Conservation (phyloP, 2,329 filamentous ascomycete species). For the Aureobasidium uvarum region DNA sequence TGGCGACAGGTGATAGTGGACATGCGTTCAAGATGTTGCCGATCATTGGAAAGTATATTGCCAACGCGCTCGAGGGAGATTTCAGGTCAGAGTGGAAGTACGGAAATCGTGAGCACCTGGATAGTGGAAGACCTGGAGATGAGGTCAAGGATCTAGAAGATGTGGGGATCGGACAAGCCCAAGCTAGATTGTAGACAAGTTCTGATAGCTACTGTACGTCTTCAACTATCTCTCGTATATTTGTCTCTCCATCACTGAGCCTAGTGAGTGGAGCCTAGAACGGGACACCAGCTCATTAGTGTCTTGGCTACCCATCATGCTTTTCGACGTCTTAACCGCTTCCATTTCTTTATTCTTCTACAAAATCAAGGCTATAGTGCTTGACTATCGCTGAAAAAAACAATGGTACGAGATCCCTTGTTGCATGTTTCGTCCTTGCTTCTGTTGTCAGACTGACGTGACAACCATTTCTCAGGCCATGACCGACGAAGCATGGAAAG, state of each 20-base stretch:
- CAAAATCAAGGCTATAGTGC: background rate
- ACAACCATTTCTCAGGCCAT: too few species aligned
- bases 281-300: background rate
- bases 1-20: slow-evolving; percentile 54
- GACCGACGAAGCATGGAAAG: background rate
- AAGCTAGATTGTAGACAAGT: slow-evolving; percentile 4
- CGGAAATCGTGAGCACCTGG: background rate
- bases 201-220: too few species aligned
- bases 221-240: too few species aligned
- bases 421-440: too few species aligned
- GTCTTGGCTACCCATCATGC: background rate
- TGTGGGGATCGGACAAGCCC: slow-evolving; percentile 25
- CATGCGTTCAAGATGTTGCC: slow-evolving; percentile 57
- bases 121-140: slow-evolving; percentile 26
- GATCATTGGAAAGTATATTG: slow-evolving; percentile 51
- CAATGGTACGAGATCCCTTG: too few species aligned
- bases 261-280: too few species aligned
- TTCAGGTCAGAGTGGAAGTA: slow-evolving; percentile 24
- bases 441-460: too few species aligned
- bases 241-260: too few species aligned
- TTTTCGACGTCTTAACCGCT: background rate
- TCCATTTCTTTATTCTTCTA: too few species aligned
- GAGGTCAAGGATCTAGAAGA: slow-evolving; percentile 30
- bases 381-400: background rate
- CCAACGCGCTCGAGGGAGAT: slow-evolving; percentile 49